Percentiles rank a stretch among this genome's conserved stretches.
phyloP scores from a whole-genome alignment of 768 basidiomycete species.

The Tylopilus felleus region DNA sequence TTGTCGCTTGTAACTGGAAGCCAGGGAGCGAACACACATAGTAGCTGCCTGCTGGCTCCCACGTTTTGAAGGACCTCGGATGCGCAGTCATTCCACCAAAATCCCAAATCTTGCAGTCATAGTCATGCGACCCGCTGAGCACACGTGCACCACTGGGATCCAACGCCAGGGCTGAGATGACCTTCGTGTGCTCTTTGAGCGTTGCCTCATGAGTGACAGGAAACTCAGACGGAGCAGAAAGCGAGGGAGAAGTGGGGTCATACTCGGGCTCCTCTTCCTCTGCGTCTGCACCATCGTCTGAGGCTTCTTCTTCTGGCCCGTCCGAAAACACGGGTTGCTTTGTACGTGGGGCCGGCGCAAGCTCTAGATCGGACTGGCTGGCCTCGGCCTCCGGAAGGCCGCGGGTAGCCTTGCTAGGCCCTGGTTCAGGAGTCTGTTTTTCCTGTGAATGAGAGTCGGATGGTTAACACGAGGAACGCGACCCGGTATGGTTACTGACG shows the following conservation, averaged over 20 bases:
- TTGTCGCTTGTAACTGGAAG: background rate
- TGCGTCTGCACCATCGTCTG: slow-evolving; percentile 22
- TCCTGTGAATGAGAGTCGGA: slow-evolving; percentile 10
- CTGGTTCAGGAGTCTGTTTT: slow-evolving; percentile 14
- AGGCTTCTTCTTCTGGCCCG: slow-evolving; percentile 19
- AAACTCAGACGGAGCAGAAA: slow-evolving; percentile 49
- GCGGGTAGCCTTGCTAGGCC: slow-evolving; percentile 9
- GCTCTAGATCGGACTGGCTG: slow-evolving; percentile 13
- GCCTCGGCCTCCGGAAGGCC: slow-evolving; percentile 21
- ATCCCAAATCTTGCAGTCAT: slow-evolving; percentile 98
- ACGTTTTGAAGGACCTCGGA: slow-evolving; percentile 93
- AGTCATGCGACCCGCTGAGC: slow-evolving; percentile 91
- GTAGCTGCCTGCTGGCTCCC: slow-evolving; percentile 93
- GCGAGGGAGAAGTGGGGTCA: slow-evolving; percentile 44
- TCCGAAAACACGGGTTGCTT: slow-evolving; percentile 8
- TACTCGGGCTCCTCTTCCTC: slow-evolving; percentile 45
- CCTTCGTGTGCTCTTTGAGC: slow-evolving; percentile 94
- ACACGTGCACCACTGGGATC: slow-evolving; percentile 95
- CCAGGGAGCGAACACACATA: slow-evolving; percentile 49
- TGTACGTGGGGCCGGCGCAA: background rate
- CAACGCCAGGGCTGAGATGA: slow-evolving; percentile 86
- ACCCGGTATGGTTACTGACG: slow-evolving; percentile 19
- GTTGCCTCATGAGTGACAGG: slow-evolving; percentile 89
- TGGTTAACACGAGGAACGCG: slow-evolving; percentile 22
- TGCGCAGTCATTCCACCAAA: slow-evolving; percentile 95